Evolutionary conservation across 1,284 basidiomycete species (phyloP).

Genomic region (Blastosporella zonata): DNA sequence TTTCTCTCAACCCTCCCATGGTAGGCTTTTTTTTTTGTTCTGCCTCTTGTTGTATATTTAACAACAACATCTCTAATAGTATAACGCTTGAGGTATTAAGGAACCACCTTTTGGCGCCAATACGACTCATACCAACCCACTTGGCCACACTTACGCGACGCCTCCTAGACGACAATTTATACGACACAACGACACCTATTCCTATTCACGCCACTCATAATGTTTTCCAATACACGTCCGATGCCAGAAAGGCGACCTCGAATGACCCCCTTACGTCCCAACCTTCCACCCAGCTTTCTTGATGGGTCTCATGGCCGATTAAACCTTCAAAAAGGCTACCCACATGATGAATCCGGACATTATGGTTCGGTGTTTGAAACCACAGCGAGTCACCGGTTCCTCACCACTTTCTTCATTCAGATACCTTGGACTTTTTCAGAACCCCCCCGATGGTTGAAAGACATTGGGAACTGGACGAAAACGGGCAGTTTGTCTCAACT

Average conservation of each 20-base stretch:
- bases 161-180: not conserved
- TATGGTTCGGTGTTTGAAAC: not conserved
- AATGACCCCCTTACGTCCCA: constrained; percentile 1
- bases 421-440: too few species aligned
- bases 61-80: constrained; percentile 8
- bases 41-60: not conserved
- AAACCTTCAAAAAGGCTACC: not conserved
- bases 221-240: not conserved
- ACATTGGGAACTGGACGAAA: constrained; percentile 3
- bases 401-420: not conserved
- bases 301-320: not conserved
- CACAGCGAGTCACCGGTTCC: not conserved
- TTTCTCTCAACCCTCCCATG: constrained; percentile 1
- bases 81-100: constrained; percentile 3
- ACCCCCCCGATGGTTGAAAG: not conserved
- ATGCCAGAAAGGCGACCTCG: constrained; percentile 2
- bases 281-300: not conserved
- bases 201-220: not conserved
- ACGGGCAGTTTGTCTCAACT: constrained; percentile 2
- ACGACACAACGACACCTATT: constrained; percentile 1
- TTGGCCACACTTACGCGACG: constrained; percentile 6
- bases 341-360: not conserved
- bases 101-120: not conserved
- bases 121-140: not conserved
- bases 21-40: constrained; percentile 9